Conservation (phyloP, 2,329 filamentous ascomycete genomes). For the Elsinoe arachidis region DNA sequence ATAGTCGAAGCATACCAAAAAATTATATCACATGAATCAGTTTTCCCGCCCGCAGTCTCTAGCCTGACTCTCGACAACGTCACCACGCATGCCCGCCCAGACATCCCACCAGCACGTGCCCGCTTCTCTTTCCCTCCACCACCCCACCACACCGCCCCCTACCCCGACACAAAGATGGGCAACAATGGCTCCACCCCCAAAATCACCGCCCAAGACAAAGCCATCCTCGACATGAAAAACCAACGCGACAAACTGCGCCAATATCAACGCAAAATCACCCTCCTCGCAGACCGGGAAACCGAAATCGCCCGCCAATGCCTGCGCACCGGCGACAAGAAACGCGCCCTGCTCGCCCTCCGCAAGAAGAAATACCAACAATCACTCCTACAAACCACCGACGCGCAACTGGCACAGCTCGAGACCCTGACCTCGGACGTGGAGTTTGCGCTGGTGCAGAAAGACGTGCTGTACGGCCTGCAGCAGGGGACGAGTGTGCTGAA, state of each 20-base stretch:
- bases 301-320: conserved; percentile 78
- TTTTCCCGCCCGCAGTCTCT: not conserved
- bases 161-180: conserved; percentile 43
- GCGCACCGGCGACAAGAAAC: conserved; percentile 65
- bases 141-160: not conserved
- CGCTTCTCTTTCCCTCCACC: not conserved
- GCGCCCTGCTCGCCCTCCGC: conserved; percentile 77
- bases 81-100: not conserved
- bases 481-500: conserved; percentile 84
- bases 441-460: conserved; percentile 94
- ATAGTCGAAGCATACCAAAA: not conserved
- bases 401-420: conserved; percentile 88
- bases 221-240: conserved; percentile 94
- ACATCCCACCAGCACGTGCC: conserved; percentile 1
- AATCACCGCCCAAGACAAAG: conserved; percentile 79
- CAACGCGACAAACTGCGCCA: conserved; percentile 96
- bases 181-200: conserved; percentile 51
- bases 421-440: conserved; percentile 81
- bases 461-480: conserved; percentile 84
- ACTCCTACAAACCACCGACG: conserved; percentile 78
- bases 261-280: conserved; percentile 83
- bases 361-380: conserved; percentile 96
- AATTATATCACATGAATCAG: not conserved
- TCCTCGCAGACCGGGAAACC: conserved; percentile 80
- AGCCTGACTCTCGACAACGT: not conserved